Evolutionary conservation across 1,139 yeast species (phyloP).

Genomic region (Diutina ranongensis): DNA sequence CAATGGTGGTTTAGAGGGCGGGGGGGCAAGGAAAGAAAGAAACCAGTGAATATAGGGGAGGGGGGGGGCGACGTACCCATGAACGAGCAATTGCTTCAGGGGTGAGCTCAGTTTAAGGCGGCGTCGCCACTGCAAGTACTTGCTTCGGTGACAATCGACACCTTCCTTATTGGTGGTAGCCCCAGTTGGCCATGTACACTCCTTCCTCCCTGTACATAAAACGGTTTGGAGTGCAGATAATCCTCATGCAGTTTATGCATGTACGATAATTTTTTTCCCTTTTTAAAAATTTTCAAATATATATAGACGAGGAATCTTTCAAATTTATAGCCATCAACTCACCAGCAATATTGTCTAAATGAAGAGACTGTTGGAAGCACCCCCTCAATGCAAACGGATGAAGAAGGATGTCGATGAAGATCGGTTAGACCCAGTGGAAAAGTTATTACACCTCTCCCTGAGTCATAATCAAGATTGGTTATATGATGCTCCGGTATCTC

Average conservation of each 20-base stretch:
- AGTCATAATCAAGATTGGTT: constrained; percentile 1
- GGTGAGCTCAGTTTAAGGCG: no score
- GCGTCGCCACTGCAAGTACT: no score
- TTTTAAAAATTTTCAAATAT: constrained; percentile 1
- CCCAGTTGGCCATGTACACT: background rate
- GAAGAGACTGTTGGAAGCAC: background rate
- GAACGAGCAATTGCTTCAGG: no score
- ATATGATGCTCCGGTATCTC: background rate
- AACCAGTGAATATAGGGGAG: no score
- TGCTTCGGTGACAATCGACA: background rate
- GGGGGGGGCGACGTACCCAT: no score
- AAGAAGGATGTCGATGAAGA: background rate
- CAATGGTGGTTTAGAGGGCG: no score
- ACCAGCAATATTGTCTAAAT: background rate
- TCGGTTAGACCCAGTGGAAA: constrained; percentile 4
- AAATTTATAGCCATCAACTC: background rate
- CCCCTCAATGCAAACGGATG: background rate
- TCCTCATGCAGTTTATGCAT: background rate
- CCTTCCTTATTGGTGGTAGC: background rate
- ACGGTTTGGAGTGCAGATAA: background rate
- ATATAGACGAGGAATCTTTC: background rate
- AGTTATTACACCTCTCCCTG: constrained; percentile 5
- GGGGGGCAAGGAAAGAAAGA: no score
- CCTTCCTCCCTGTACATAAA: background rate
- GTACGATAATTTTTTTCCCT: background rate